These are phyloP conservation scores for Meredithiella fracta DNA, from an alignment of 2,329 filamentous ascomycete genomes.

Conservation along the genomic window DNA sequence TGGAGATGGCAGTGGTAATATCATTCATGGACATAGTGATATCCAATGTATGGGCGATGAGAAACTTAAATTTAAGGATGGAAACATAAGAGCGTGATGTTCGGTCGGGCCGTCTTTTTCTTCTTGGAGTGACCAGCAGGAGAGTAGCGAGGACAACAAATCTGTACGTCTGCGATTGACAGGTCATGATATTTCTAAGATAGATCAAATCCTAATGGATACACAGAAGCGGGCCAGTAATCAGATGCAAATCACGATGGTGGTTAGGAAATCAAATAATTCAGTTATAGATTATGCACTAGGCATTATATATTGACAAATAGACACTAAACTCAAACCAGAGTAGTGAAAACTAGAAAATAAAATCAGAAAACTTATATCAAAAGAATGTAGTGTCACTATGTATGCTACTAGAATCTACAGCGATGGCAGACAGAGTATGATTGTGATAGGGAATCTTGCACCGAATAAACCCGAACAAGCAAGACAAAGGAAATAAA, in stretches of 20 bases:
- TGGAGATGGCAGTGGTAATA: no score
- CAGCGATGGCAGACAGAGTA: not conserved
- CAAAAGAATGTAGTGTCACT: not conserved
- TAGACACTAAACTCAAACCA: not conserved
- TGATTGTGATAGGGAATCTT: not conserved
- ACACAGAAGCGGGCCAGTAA: not conserved
- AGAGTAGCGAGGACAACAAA: not conserved
- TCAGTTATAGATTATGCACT: not conserved
- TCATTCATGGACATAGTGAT: not conserved
- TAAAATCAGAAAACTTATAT: not conserved
- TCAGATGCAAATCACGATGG: not conserved
- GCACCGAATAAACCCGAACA: not conserved
- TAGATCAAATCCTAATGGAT: not conserved
- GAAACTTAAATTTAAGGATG: not conserved
- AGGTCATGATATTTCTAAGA: not conserved
- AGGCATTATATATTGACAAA: not conserved
- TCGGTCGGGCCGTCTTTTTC: not conserved
- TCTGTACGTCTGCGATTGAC: not conserved
- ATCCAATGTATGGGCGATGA: not conserved
- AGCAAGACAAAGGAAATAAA: constrained; percentile 6
- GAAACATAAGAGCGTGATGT: not conserved
- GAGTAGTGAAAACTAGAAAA: not conserved
- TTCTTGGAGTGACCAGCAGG: not conserved
- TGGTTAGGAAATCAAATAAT: not conserved
- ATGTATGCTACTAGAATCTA: not conserved